Evolutionary conservation across 345 rosid genomes (phyloP).

Genomic region (Lepidium sativum): DNA sequence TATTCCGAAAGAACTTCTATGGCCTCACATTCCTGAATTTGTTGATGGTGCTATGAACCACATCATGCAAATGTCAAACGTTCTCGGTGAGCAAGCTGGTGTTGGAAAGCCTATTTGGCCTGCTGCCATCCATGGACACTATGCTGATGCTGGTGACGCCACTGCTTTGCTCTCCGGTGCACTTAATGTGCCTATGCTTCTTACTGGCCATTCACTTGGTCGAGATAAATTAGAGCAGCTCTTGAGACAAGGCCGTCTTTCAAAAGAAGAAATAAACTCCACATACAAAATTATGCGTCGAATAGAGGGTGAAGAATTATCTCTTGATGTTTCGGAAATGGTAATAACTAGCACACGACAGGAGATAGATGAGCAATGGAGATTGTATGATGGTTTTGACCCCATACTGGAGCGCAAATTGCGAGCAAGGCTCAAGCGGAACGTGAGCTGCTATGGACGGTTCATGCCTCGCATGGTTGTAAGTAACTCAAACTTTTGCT

Average conservation of each 20-base stretch:
- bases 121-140: constrained; percentile 92
- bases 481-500: constrained; percentile 34
- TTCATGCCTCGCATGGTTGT: constrained; percentile 97
- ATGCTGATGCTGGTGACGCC: constrained; percentile 97
- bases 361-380: constrained; percentile 96
- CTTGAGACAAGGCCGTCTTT: constrained; percentile 74
- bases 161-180: constrained; percentile 95
- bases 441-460: constrained; percentile 95
- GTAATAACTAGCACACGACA: constrained; percentile 96
- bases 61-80: constrained; percentile 91
- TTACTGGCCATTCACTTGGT: constrained; percentile 97
- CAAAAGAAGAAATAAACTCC: constrained; percentile 84
- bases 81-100: constrained; percentile 90
- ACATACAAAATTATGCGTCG: constrained; percentile 97
- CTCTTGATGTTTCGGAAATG: constrained; percentile 88
- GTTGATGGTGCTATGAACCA: constrained; percentile 96
- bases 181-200: constrained; percentile 93
- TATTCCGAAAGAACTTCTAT: constrained; percentile 74
- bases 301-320: constrained; percentile 89
- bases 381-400: constrained; percentile 97
- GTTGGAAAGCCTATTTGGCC: constrained; percentile 95
- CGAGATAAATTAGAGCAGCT: constrained; percentile 97
- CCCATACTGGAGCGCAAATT: constrained; percentile 84
- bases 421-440: constrained; percentile 88
- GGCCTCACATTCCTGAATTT: constrained; percentile 97